Evolutionary conservation across 441 rosid species (phyloP), one percentile per base, ranked within the genome.

Genomic region (Corymbia calophylla): DNA sequence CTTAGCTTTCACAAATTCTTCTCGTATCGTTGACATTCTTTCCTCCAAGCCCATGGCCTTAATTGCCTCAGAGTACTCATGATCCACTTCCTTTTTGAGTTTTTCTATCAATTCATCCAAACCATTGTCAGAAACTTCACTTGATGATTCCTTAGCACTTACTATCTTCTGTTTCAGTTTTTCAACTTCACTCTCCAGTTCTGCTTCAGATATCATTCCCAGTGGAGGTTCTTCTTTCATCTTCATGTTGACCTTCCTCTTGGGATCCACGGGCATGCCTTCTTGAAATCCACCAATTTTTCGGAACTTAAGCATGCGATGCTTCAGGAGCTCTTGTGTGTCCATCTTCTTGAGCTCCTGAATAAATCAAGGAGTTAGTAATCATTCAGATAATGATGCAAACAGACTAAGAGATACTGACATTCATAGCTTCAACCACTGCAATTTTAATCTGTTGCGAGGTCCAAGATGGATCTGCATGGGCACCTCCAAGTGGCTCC

Each of bases 401-500:
- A 86, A 49, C 9, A 18, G 66, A 54, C 84, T 53, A 54, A 86
- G 64, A 86, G 64, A 86, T 32, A 53, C 98, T 88, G 92, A 97
- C 99, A 90, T 93, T 93, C 98, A 95, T 96, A 90, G 93, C 11
- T 91, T 95, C 94, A 81, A 92, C 94, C 90, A 96, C 96, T 62
- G 97, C 96, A 53, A 88, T 90, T 94, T 96, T 97, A 90, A 97
- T 96, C 92, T 94, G 95, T 89, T 94, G 95, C 35, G 99, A 96
- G 84, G 99, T 94, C 98, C 96, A 94, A 82, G 94, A 88, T 44
- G 99, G 97, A 94, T 96, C 97, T 62, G 97, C 95, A 93, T 98
- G 99, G 55, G 99, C 99, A 70, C 99, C 99, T 86, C 99, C 99
- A 86, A 96, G 96, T 16, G 99, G 99, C 92, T 98, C 99, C 98